These are phyloP conservation scores for Populus hybrid DNA, from an alignment of 441 rosid species.

Conservation along the genomic window DNA sequence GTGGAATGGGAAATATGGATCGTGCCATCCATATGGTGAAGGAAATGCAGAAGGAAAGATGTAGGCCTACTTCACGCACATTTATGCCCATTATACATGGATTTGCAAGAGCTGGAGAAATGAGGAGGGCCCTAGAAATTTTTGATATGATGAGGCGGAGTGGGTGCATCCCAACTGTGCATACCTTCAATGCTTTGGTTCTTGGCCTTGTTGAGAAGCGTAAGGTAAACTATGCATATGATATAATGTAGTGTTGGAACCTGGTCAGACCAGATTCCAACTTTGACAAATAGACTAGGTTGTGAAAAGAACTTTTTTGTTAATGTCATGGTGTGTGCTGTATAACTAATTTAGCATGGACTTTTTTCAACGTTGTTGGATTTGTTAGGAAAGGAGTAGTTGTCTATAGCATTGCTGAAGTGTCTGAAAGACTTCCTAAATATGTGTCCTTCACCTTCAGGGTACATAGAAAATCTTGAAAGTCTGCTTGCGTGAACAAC, in stretches of 20 bases:
- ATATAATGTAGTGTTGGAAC: neutral
- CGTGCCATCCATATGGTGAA: slow-evolving; percentile 80
- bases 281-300: neutral
- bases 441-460: neutral
- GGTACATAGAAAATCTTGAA: neutral
- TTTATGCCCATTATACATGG: slow-evolving; percentile 91
- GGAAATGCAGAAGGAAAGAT: slow-evolving; percentile 85
- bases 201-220: slow-evolving; percentile 90
- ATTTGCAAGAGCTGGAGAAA: slow-evolving; percentile 77
- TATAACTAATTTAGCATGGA: neutral
- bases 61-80: slow-evolving; percentile 74
- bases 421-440: neutral
- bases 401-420: neutral
- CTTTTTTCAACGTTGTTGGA: neutral
- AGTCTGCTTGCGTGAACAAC: neutral
- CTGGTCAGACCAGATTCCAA: neutral
- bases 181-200: slow-evolving; percentile 86
- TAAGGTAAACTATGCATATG: slow-evolving; percentile 47
- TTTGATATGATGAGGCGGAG: slow-evolving; percentile 90
- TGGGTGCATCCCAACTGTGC: slow-evolving; percentile 93
- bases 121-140: slow-evolving; percentile 71
- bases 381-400: neutral
- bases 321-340: neutral
- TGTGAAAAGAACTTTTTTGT: neutral
- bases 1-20: slow-evolving; percentile 98